Conservation (phyloP, 208 protist species). For the Leishmania gerbilli region DNA sequence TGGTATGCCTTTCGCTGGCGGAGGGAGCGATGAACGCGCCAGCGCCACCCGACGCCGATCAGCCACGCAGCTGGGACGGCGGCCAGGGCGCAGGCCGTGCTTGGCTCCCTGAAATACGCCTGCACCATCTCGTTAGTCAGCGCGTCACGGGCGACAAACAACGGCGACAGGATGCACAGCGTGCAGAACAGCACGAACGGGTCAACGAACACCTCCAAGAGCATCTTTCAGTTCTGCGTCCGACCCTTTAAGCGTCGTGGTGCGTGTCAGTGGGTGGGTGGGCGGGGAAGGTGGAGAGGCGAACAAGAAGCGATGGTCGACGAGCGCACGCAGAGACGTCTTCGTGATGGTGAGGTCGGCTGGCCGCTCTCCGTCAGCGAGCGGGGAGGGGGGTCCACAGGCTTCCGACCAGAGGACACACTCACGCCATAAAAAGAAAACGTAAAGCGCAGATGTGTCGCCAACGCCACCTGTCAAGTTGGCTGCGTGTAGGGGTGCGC, state of each 20-base stretch:
- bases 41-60: constrained; percentile 32
- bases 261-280: too few relatives aligned
- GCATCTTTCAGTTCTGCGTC: constrained; percentile 13
- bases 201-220: constrained; percentile 57
- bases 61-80: constrained; percentile 38
- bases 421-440: neutral
- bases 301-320: too few relatives aligned
- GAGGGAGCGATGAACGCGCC: constrained; percentile 22
- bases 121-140: constrained; percentile 37
- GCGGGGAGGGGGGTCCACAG: too few relatives aligned
- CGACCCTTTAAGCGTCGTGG: too few relatives aligned
- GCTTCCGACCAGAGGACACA: neutral
- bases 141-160: constrained; percentile 34
- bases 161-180: constrained; percentile 47
- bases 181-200: constrained; percentile 72
- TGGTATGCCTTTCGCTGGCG: constrained; percentile 13
- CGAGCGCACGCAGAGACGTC: too few relatives aligned
- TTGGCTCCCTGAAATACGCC: constrained; percentile 58
- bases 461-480: neutral
- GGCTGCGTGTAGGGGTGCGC: too few relatives aligned
- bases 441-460: neutral
- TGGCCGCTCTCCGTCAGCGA: too few relatives aligned
- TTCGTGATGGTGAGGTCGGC: too few relatives aligned
- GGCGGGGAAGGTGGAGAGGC: too few relatives aligned
- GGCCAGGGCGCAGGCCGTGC: constrained; percentile 40